phyloP scores from a whole-genome alignment of 768 basidiomycete species.

The Termitomyces sp. region DNA sequence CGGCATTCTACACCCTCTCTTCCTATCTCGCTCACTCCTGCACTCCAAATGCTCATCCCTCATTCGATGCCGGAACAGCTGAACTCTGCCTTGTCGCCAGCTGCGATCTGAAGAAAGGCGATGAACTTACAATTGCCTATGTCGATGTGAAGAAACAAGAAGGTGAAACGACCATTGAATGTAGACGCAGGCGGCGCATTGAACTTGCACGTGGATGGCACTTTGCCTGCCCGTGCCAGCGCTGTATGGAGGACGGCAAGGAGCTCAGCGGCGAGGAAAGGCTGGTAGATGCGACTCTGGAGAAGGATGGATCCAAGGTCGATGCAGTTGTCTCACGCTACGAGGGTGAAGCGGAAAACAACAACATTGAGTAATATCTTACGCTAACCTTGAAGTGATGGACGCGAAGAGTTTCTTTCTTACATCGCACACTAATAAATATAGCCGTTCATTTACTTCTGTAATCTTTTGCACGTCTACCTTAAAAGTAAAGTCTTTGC shows the following conservation, averaged over 20 bases:
- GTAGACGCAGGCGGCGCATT: slow-evolving; percentile 58
- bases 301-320: slow-evolving; percentile 49
- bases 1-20: slow-evolving; percentile 71
- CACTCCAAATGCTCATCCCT: slow-evolving; percentile 57
- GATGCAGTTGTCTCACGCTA: slow-evolving; percentile 27
- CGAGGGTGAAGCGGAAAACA: slow-evolving; percentile 15
- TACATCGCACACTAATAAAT: neutral
- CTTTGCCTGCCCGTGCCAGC: slow-evolving; percentile 69
- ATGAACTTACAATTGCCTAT: slow-evolving; percentile 71
- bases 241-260: slow-evolving; percentile 54
- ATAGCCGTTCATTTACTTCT: neutral
- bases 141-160: slow-evolving; percentile 60
- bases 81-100: slow-evolving; percentile 68
- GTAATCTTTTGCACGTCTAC: neutral
- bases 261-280: slow-evolving; percentile 28
- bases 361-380: slow-evolving; percentile 12
- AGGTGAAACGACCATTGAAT: slow-evolving; percentile 48
- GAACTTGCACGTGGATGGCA: slow-evolving; percentile 81
- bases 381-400: neutral
- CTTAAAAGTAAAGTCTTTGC: neutral
- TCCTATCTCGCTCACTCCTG: slow-evolving; percentile 80
- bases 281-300: slow-evolving; percentile 23
- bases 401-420: neutral
- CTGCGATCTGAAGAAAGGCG: slow-evolving; percentile 65
- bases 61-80: slow-evolving; percentile 61